These are phyloP conservation scores for Kuraishia ogatae DNA, from an alignment of 805 yeast genomes.

Conservation along the genomic window DNA sequence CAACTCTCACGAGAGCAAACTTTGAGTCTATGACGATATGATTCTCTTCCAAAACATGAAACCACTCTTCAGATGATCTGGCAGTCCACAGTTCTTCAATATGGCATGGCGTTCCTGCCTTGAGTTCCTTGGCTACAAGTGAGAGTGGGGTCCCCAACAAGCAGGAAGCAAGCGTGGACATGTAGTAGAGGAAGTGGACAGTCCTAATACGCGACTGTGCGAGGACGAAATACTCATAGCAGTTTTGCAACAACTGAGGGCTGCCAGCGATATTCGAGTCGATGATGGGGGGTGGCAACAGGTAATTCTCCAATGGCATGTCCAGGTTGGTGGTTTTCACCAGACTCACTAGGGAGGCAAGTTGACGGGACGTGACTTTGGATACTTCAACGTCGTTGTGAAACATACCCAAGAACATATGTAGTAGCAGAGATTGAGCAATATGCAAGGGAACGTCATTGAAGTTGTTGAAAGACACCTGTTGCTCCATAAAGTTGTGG, in stretches of 20 bases:
- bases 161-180: constrained; percentile 38
- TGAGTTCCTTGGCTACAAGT: constrained; percentile 33
- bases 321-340: constrained; percentile 44
- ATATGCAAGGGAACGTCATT: constrained; percentile 50
- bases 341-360: constrained; percentile 44
- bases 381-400: constrained; percentile 43
- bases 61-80: constrained; percentile 44
- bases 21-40: constrained; percentile 41
- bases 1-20: constrained; percentile 43
- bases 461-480: constrained; percentile 33
- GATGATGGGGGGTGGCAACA: constrained; percentile 30
- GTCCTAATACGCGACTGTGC: constrained; percentile 51
- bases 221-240: constrained; percentile 42
- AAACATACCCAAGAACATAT: constrained; percentile 48
- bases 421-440: constrained; percentile 46
- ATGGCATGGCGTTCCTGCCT: constrained; percentile 58
- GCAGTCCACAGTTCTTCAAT: constrained; percentile 55
- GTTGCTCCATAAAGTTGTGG: constrained; percentile 53
- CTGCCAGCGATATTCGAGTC: constrained; percentile 11
- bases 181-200: constrained; percentile 38
- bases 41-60: constrained; percentile 23
- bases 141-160: constrained; percentile 33
- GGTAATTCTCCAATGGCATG: constrained; percentile 37
- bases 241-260: constrained; percentile 24
- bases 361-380: constrained; percentile 41